Evolutionary conservation across 2,329 filamentous ascomycete genomes (phyloP), one percentile per base, ranked within the genome.

Genomic region (Thelonectria rubi): DNA sequence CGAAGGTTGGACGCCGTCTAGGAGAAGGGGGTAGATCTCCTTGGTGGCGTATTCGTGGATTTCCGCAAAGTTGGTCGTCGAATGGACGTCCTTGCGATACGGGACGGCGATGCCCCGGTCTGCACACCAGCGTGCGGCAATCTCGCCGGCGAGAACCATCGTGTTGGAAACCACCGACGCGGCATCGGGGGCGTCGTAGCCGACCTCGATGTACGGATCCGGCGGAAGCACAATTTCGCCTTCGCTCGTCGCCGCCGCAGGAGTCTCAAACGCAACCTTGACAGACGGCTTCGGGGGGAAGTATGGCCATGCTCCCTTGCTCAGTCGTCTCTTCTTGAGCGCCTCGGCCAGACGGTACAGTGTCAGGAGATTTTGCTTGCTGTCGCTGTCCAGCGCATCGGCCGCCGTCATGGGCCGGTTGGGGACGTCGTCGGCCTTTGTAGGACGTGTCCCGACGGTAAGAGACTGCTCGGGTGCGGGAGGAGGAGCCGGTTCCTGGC

Each of bases 81-180:
- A 79, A 43, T 78, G 80, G 18, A 78, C 75, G 66, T 86, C 82
- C 32, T 79, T 79, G 58, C 84, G 85, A 74, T 85, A 91, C 8
- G 87, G 86, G 26, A 87, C 79, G 37, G 87, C 83, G 53, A 91
- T 84, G 18, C 78, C 76, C 51, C 87, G 83, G 20, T 82, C 80
- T 48, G 79, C 71, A 69, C 86, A 89, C 86, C 86, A 91, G 30
- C 78, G 78, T 18, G 87, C 88, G 39, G 85, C 86, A 24, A 88
- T 77, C 68, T 89, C 82, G 55, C 86, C 86, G 12, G 86, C 88
- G 4, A 89, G 78, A 39, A 85, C 79, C 88, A 91, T 91, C 40
- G 75, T 72, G 48, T 74, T 78, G 50, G 74, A 66, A 11, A 80
- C 78, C 4, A 79, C 66, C 0, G 75, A 74, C 46, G 72, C 74